Conservation (phyloP, 148 eudicot genomes). For the Linanthus parryae region DNA sequence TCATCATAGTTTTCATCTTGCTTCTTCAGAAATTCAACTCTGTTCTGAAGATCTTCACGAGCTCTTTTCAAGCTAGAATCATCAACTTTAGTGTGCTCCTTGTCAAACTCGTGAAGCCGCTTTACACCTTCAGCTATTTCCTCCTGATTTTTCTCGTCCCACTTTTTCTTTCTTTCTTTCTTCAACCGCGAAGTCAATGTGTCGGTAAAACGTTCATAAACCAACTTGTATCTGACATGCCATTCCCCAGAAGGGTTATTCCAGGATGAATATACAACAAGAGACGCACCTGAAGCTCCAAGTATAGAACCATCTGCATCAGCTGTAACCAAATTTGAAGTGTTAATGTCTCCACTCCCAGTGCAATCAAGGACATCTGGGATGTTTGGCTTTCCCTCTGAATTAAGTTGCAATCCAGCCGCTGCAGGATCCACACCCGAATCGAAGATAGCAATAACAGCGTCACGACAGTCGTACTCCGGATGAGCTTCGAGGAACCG, state of each 20-base stretch:
- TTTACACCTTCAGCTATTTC: slow-evolving; percentile 79
- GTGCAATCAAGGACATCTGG: slow-evolving; percentile 69
- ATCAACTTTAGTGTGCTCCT: slow-evolving; percentile 65
- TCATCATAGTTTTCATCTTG: slow-evolving; percentile 92
- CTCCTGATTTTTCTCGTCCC: slow-evolving; percentile 93
- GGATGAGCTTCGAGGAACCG: slow-evolving; percentile 73
- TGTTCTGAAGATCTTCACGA: slow-evolving; percentile 84
- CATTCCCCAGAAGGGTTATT: slow-evolving; percentile 92
- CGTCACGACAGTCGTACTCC: slow-evolving; percentile 79
- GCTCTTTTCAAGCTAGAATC: slow-evolving; percentile 60
- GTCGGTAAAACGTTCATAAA: slow-evolving; percentile 79
- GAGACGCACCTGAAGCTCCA: slow-evolving; percentile 90
- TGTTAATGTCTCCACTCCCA: slow-evolving; percentile 96
- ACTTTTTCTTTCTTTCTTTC: slow-evolving; percentile 84
- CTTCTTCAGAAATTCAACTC: slow-evolving; percentile 73
- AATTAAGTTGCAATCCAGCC: slow-evolving; percentile 72
- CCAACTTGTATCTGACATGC: slow-evolving; percentile 88
- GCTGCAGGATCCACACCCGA: slow-evolving; percentile 99
- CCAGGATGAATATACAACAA: slow-evolving; percentile 83
- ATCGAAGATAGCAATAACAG: slow-evolving; percentile 84
- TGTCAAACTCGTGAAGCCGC: slow-evolving; percentile 68
- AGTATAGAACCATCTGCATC: slow-evolving; percentile 59
- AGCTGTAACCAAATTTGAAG: slow-evolving; percentile 82
- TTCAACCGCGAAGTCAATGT: slow-evolving; percentile 76
- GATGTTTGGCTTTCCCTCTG: slow-evolving; percentile 92